phyloP scores from a whole-genome alignment of 805 yeast genomes.

The Teunomyces pallodes region DNA sequence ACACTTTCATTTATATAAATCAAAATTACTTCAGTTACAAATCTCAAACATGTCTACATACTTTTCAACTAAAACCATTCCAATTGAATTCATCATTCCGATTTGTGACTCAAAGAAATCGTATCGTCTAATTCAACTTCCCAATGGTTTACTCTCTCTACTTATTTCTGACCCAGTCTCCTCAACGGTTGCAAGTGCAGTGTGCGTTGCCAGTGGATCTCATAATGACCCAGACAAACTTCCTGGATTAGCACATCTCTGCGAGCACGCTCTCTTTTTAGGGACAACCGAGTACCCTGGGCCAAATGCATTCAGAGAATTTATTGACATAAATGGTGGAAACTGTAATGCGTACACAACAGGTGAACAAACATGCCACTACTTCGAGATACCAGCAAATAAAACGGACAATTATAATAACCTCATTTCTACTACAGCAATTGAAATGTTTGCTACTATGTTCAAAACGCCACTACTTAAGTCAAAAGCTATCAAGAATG shows the following conservation, averaged over 20 bases:
- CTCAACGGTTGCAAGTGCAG: constrained; percentile 62
- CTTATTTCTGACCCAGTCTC: constrained; percentile 74
- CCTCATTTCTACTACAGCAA: constrained; percentile 43
- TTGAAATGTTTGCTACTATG: constrained; percentile 50
- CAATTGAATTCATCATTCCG: constrained; percentile 28
- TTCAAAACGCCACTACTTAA: constrained; percentile 53
- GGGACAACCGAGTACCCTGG: constrained; percentile 57
- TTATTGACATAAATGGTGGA: constrained; percentile 52
- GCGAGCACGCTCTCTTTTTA: constrained; percentile 64
- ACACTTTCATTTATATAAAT: neutral
- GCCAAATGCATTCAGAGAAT: constrained; percentile 44
- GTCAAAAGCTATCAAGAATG: constrained; percentile 41
- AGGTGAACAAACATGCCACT: constrained; percentile 63
- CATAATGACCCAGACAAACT: constrained; percentile 68
- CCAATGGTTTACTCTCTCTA: constrained; percentile 67
- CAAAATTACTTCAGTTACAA: neutral
- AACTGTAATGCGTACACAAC: constrained; percentile 65
- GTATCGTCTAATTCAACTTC: constrained; percentile 48
- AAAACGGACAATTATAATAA: constrained; percentile 21
- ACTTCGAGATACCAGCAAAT: constrained; percentile 56
- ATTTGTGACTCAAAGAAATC: constrained; percentile 33
- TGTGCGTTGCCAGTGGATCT: constrained; percentile 80
- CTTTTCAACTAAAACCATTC: constrained; percentile 6
- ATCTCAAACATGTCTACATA: constrained; percentile 1
- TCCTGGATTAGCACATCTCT: constrained; percentile 85